Conservation (phyloP, 2,329 filamentous ascomycete genomes). For the Botrytis fabae region DNA sequence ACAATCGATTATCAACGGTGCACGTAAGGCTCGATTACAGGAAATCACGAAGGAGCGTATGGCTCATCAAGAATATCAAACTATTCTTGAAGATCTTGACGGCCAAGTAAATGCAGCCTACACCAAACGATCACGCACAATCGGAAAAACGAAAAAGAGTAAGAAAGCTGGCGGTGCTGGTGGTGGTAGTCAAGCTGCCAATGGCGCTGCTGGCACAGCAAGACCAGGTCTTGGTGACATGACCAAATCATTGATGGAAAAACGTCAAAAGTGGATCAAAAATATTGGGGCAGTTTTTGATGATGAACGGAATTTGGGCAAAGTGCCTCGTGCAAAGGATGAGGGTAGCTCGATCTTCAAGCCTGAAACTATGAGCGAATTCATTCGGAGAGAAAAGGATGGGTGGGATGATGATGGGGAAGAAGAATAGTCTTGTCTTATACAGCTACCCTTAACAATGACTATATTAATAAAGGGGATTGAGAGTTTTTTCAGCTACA, state of each 20-base stretch:
- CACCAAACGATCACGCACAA: constrained; percentile 88
- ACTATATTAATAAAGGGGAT: background rate
- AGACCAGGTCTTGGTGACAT: constrained; percentile 86
- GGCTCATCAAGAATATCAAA: constrained; percentile 95
- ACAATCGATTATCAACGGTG: constrained; percentile 84
- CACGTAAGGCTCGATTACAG: constrained; percentile 81
- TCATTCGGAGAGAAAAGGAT: constrained; percentile 81
- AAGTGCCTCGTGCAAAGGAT: constrained; percentile 67
- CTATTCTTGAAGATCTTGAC: constrained; percentile 95
- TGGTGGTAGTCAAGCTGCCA: constrained; percentile 64
- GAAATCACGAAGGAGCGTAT: constrained; percentile 90
- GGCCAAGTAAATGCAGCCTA: constrained; percentile 93
- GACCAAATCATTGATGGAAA: constrained; percentile 89
- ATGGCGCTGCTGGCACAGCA: constrained; percentile 59
- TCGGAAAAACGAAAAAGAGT: constrained; percentile 92
- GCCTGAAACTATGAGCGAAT: constrained; percentile 66
- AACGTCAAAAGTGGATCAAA: constrained; percentile 83
- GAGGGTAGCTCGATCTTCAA: constrained; percentile 72
- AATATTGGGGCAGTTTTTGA: constrained; percentile 90
- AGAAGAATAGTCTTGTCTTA: constrained; percentile 34
- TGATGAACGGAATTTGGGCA: constrained; percentile 55
- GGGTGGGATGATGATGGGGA: constrained; percentile 65
- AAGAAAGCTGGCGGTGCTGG: constrained; percentile 76
- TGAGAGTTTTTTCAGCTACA: background rate
- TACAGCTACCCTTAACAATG: constrained; percentile 1